These are phyloP conservation scores for Erythrobasidium yunnanense DNA, from an alignment of 768 basidiomycete species.

Conservation along the genomic window DNA sequence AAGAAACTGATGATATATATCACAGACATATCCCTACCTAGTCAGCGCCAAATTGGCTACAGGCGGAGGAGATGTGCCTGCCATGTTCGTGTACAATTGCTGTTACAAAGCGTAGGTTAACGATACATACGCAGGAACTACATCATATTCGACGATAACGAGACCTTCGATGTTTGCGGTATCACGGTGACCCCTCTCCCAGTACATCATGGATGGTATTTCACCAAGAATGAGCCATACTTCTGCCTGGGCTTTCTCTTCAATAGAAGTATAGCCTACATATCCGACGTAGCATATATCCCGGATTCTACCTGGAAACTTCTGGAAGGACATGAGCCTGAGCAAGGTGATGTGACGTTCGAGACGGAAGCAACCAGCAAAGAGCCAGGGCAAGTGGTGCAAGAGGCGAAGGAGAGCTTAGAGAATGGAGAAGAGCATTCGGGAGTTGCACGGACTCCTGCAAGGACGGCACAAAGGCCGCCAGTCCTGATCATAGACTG, in stretches of 20 bases:
- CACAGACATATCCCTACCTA: slow-evolving; percentile 63
- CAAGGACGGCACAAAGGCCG: neutral
- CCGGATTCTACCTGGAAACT: slow-evolving; percentile 47
- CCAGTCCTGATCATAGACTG: slow-evolving; percentile 28
- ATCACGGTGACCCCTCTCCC: slow-evolving; percentile 39
- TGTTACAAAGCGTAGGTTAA: neutral
- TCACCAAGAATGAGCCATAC: slow-evolving; percentile 33
- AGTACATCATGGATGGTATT: slow-evolving; percentile 34
- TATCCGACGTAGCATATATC: slow-evolving; percentile 72
- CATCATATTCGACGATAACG: slow-evolving; percentile 55
- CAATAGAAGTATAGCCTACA: slow-evolving; percentile 58
- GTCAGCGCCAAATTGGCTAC: slow-evolving; percentile 61
- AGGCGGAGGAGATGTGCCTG: slow-evolving; percentile 56
- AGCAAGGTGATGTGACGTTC: neutral
- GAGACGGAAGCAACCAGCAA: neutral
- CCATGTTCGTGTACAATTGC: slow-evolving; percentile 44
- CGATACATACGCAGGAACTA: slow-evolving; percentile 45
- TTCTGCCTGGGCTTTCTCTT: slow-evolving; percentile 40
- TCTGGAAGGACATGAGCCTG: neutral
- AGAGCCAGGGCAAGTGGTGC: neutral
- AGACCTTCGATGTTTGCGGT: slow-evolving; percentile 36
- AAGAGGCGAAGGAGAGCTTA: neutral
- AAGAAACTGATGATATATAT: neutral
- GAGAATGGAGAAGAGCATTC: neutral
- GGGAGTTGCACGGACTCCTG: neutral